A percentile compares a stretch with the other conserved stretches of the same genome.
Evolutionary conservation across 1,139 yeast genomes (phyloP).

Genomic region (Suhomyces taliae): DNA sequence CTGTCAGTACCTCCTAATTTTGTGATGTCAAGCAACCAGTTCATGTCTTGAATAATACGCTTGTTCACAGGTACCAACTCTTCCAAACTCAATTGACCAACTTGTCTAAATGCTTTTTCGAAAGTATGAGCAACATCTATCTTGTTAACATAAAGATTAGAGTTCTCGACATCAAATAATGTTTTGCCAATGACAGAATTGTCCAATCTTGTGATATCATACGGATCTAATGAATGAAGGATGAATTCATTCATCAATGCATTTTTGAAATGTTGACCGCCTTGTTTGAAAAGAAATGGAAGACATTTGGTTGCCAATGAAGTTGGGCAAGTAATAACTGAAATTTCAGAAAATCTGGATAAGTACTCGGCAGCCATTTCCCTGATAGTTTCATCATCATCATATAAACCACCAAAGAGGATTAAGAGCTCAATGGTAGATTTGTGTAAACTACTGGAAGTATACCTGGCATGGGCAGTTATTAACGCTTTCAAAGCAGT

Average conservation of each 20-base stretch:
- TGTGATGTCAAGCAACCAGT: slow-evolving; percentile 4
- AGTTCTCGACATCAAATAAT: slow-evolving; percentile 34
- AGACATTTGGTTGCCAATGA: slow-evolving; percentile 17
- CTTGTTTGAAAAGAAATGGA: background rate
- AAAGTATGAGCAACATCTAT: slow-evolving; percentile 10
- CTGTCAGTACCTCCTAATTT: slow-evolving; percentile 13
- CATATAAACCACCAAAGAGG: slow-evolving; percentile 39
- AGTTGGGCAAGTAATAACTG: slow-evolving; percentile 24
- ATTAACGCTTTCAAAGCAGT: slow-evolving; percentile 49
- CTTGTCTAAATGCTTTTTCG: background rate
- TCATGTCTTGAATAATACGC: background rate
- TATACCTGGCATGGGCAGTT: slow-evolving; percentile 13
- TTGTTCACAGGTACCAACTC: background rate
- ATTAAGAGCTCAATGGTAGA: slow-evolving; percentile 7
- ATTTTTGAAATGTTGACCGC: background rate
- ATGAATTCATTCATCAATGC: slow-evolving; percentile 4
- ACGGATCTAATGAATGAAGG: background rate
- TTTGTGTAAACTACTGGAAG: background rate
- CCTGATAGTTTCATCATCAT: slow-evolving; percentile 60
- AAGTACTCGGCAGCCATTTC: slow-evolving; percentile 34
- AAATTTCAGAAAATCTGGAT: slow-evolving; percentile 20
- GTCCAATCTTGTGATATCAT: slow-evolving; percentile 1
- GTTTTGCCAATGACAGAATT: slow-evolving; percentile 7
- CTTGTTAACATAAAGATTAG: slow-evolving; percentile 30
- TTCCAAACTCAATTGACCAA: background rate